Base-by-base conservation (phyloP, 306 rosid species). In the Acmispon strigosus region DNA sequence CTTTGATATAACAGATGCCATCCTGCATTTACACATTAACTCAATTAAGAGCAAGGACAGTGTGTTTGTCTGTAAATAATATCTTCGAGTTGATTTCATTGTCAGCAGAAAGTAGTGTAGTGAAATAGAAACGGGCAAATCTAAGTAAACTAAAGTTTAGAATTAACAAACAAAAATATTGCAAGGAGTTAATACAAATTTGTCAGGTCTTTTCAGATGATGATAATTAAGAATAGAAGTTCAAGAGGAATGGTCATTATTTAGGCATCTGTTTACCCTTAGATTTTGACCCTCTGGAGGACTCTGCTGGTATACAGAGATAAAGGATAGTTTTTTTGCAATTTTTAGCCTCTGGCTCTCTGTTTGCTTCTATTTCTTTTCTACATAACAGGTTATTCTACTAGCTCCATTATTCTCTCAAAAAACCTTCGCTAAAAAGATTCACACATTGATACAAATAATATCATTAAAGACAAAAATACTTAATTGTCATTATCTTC, bases 1-100 rank as follows among this genome's bases (percentile, higher is more conserved):
- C 89, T 93, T 93, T 52, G 98, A 93, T 76, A 88, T 88, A 42
- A 93, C 98, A 59, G 98, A 90, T 60, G 98, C 90, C 89, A 93
- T 87, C 91, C 98, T 93, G 89, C 83, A 86, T 59, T 70, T 20
- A 61, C 20, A 34, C 18, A 65, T 62, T 69, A 66, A 52, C 63
- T 45, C 49, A 20, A 55, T 19, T 58, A 58, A 61, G 32, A 22
- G 17, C 18, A 20, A 48, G 61, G 41, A 36, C 10, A 1, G 16
- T 69, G 18, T 39, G 14, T 53, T 8, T 41, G 66, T 2, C 9
- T 10, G 20, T 36, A 32, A 52, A 12, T 43, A 43, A 64, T 49
- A 37, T 36, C 52, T 44, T 32, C 53, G 11, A 34, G 55, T 55
- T 70, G 42, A 36, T 39, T 29, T 41, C 39, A 17, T 43, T 22